Evolutionary conservation across 108 stramenopile genomes (phyloP).

Genomic region (Schizochytrium sp.): DNA sequence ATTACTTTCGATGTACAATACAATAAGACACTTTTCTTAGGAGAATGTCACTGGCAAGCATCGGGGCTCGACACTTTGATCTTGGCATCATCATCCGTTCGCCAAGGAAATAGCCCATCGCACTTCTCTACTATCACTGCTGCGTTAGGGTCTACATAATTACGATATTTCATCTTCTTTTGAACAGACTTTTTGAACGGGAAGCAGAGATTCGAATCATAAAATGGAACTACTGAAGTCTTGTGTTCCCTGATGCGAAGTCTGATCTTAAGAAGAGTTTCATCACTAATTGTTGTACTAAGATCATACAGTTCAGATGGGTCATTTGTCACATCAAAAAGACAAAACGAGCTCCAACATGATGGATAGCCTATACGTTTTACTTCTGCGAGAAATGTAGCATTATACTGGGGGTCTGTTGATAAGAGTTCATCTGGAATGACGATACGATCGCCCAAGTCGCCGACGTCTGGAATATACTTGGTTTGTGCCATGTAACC

Average conservation of each 20-base stretch:
- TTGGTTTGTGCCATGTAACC: not conserved
- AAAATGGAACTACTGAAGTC: not conserved
- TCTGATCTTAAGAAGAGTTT: not conserved
- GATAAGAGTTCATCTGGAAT: too few species aligned
- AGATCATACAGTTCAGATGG: not conserved
- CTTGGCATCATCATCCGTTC: not conserved
- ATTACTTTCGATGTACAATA: too few species aligned
- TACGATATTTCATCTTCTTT: not conserved
- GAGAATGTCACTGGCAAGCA: too few species aligned
- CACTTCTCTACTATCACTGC: not conserved
- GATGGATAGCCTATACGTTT: not conserved
- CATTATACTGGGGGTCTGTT: not conserved
- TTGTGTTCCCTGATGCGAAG: not conserved
- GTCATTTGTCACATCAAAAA: not conserved
- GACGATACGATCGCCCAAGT: too few species aligned
- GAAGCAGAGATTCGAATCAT: conserved; percentile 11
- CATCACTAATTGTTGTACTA: not conserved
- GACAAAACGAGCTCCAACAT: not conserved
- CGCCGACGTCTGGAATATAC: not conserved
- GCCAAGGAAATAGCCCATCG: not conserved
- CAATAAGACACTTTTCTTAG: too few species aligned
- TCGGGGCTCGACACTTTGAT: too few species aligned
- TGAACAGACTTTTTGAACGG: not conserved
- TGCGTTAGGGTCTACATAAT: not conserved
- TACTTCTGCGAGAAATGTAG: not conserved